Evolutionary conservation across 2,329 filamentous ascomycete genomes (phyloP), one percentile per base, ranked within the genome.

Genomic region (Graphilbum ipis-grandicollis): DNA sequence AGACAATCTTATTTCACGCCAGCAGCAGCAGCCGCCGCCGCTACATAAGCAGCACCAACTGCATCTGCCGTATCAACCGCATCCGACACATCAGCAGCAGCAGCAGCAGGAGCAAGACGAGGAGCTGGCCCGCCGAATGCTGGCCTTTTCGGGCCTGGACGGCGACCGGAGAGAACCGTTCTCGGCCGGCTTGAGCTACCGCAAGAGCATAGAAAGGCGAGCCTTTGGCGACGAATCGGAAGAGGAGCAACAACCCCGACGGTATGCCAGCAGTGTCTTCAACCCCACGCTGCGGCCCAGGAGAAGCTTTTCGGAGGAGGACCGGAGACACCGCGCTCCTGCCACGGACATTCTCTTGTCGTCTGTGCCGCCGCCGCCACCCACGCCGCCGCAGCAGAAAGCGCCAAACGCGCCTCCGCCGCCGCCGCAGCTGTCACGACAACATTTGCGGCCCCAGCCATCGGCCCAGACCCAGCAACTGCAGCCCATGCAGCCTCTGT

Each of bases 221-320:
- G 54, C 33, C 35, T 35, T 21, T 29, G 37, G 44, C 8, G 53
- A 43, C 25, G 52, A 48, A 37, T 57, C 59, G 37, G 61, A 61
- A 36, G 58, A 48, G 53, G 25, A 50, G 38, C 33, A 34, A n/a
- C n/a, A n/a, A 36, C 15, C 14, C 26, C n/a, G 38, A 30, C 12
- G 28, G 21, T 18, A 33, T 21, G 32, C 13, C 10, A 10, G 21
- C 32, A 33, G 19, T 23, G 21, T 23, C 4, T 22, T 25, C 15
- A 10, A 33, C 15, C 35, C 34, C 13, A 17, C 31, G 3, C 41
- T 33, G 2, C 41, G 38, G n/a, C 33, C 34, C 6, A n/a, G 58
- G 60, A 2, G 61, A 58, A 13, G 77, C 46, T 70, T 73, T 47
- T 65, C 74, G 62, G 74, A 74, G 40, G 69, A 77, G 21, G 60